phyloP scores from a whole-genome alignment of 768 basidiomycete genomes.

The Butyriboletus loyo region DNA sequence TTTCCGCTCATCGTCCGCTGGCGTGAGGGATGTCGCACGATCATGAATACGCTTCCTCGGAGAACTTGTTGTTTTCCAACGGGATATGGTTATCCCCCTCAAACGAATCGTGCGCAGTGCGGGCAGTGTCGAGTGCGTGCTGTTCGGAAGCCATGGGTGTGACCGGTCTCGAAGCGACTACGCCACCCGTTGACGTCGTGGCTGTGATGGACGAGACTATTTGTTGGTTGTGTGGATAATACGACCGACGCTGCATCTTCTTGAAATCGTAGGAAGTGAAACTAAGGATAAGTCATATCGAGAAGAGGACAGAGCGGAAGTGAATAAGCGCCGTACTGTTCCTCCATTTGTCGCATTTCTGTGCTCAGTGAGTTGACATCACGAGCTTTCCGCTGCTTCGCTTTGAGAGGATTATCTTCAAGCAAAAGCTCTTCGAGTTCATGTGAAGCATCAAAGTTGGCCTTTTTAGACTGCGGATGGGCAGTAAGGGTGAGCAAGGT shows the following conservation, averaged over 20 bases:
- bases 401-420: slow-evolving; percentile 96
- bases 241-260: slow-evolving; percentile 87
- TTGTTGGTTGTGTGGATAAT: slow-evolving; percentile 82
- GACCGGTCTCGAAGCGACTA: slow-evolving; percentile 68
- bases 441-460: slow-evolving; percentile 98
- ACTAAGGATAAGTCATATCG: slow-evolving; percentile 37
- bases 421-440: slow-evolving; percentile 94
- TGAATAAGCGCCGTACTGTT: slow-evolving; percentile 63
- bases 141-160: slow-evolving; percentile 56
- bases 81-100: slow-evolving; percentile 38
- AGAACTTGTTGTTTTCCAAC: slow-evolving; percentile 38
- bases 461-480: slow-evolving; percentile 84
- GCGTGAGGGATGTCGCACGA: neutral
- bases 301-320: neutral
- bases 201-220: slow-evolving; percentile 61
- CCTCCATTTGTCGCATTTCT: slow-evolving; percentile 98
- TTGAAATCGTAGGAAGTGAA: slow-evolving; percentile 92
- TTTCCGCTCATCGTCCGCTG: slow-evolving; percentile 1
- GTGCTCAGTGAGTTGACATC: slow-evolving; percentile 76
- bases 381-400: slow-evolving; percentile 87
- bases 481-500: slow-evolving; percentile 1
- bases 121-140: slow-evolving; percentile 42
- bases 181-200: slow-evolving; percentile 69
- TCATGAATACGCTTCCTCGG: slow-evolving; percentile 54
- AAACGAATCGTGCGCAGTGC: slow-evolving; percentile 42